A percentile compares a stretch with the other conserved stretches of the same genome.
Conservation (phyloP, 306 rosid species). For the Hippophae gyantsensis region DNA sequence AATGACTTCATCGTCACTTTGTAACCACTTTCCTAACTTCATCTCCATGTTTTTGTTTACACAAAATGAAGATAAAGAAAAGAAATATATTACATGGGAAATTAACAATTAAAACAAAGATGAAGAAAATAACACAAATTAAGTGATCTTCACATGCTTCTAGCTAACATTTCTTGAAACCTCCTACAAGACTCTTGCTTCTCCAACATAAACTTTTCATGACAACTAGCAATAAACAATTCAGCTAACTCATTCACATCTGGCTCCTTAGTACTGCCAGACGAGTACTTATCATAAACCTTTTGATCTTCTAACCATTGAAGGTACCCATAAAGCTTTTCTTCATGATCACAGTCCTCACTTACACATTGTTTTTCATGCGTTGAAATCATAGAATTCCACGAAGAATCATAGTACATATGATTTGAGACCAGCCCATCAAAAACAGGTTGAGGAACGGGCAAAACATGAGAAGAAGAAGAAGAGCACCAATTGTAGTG, state of each 20-base stretch:
- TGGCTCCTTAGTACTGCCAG: slow-evolving; percentile 34
- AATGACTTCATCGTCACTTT: too few relatives aligned
- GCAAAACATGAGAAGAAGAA: slow-evolving; percentile 49
- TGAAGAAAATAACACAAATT: not conserved
- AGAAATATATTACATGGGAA: not conserved
- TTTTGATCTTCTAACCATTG: slow-evolving; percentile 73
- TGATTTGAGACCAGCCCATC: slow-evolving; percentile 25
- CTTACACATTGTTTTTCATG: not conserved
- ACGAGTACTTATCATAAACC: slow-evolving; percentile 8
- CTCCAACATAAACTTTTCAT: slow-evolving; percentile 77
- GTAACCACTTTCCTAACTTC: slow-evolving; percentile 14
- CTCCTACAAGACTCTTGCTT: slow-evolving; percentile 76
- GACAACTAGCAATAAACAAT: slow-evolving; percentile 64
- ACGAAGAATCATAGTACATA: slow-evolving; percentile 35
- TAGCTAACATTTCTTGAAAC: slow-evolving; percentile 76
- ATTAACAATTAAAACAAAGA: not conserved
- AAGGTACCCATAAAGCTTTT: slow-evolving; percentile 61
- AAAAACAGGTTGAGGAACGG: slow-evolving; percentile 38
- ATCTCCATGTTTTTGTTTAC: slow-evolving; percentile 5
- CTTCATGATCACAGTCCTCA: slow-evolving; percentile 12
- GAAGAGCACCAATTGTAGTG: slow-evolving; percentile 90
- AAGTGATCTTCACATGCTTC: slow-evolving; percentile 30
- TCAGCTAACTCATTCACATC: slow-evolving; percentile 64
- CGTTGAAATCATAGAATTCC: slow-evolving; percentile 23
- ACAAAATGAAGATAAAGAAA: slow-evolving; percentile 10